Conservation (phyloP, 129 eudicot species). For the Flaveria trinervia region DNA sequence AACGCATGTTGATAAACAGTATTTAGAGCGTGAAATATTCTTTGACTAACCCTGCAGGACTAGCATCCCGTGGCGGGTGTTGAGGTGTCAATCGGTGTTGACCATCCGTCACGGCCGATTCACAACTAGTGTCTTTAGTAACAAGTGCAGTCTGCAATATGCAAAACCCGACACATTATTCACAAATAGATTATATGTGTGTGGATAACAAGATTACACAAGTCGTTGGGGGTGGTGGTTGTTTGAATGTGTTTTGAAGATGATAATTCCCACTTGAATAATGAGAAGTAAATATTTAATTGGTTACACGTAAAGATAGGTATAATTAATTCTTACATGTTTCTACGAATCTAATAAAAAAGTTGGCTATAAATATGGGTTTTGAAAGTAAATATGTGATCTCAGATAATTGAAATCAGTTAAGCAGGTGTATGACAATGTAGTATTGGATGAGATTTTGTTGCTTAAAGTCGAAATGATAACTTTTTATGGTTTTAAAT, state of each 20-base stretch:
- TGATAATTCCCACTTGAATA: background rate
- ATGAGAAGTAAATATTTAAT: background rate
- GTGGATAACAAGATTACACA: background rate
- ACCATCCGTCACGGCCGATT: conserved; percentile 58
- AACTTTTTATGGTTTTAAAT: background rate
- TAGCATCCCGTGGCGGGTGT: conserved; percentile 62
- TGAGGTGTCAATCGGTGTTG: conserved; percentile 54
- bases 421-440: background rate
- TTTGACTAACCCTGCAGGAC: conserved; percentile 61
- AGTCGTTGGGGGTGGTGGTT: background rate
- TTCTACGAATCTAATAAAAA: background rate
- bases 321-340: background rate
- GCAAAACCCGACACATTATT: background rate
- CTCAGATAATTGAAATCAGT: background rate
- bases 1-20: background rate
- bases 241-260: background rate
- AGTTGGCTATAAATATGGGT: no score
- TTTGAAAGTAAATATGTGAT: background rate
- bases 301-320: background rate
- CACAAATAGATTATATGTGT: background rate
- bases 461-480: background rate
- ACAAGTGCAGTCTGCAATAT: conserved; percentile 44
- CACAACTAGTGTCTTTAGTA: conserved; percentile 51
- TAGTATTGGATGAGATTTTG: background rate
- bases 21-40: background rate